A percentile compares a stretch with the other conserved stretches of the same genome.
Evolutionary conservation across 2,329 filamentous ascomycete species (phyloP).

Genomic region (Grosmannia huntii): DNA sequence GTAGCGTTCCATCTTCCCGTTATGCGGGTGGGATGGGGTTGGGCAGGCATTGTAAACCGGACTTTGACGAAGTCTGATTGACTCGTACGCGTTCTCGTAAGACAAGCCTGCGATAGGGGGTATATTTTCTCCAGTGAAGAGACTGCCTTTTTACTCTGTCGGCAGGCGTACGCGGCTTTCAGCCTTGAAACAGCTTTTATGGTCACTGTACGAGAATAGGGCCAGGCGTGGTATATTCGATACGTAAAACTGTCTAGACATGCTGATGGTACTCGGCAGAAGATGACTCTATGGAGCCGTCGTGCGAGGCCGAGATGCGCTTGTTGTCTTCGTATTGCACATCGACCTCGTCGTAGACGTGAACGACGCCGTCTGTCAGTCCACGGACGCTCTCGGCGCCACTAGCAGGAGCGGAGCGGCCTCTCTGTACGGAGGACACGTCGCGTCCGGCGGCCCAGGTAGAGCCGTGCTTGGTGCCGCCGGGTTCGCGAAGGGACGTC

Average conservation of each 20-base stretch:
- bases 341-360: not conserved
- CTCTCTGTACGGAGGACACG: not conserved
- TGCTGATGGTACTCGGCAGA: not conserved
- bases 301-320: not conserved
- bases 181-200: too few relatives aligned
- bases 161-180: too few relatives aligned
- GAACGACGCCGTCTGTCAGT: slow-evolving; percentile 2
- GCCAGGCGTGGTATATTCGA: not conserved
- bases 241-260: not conserved
- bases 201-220: too few relatives aligned
- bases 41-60: not conserved
- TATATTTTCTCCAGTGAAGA: too few relatives aligned
- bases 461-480: not conserved
- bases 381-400: slow-evolving; percentile 1
- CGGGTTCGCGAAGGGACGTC: not conserved
- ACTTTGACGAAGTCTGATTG: too few relatives aligned
- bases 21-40: not conserved
- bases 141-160: too few relatives aligned
- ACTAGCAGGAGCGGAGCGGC: not conserved
- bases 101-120: too few relatives aligned
- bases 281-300: not conserved
- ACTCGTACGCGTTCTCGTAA: too few relatives aligned
- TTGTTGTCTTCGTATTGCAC: slow-evolving; percentile 2
- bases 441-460: not conserved
- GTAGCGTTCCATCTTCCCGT: not conserved